Evolutionary conservation across 2,329 filamentous ascomycete genomes (phyloP), one percentile per base, ranked within the genome.

Genomic region (Diaporthe sp.): DNA sequence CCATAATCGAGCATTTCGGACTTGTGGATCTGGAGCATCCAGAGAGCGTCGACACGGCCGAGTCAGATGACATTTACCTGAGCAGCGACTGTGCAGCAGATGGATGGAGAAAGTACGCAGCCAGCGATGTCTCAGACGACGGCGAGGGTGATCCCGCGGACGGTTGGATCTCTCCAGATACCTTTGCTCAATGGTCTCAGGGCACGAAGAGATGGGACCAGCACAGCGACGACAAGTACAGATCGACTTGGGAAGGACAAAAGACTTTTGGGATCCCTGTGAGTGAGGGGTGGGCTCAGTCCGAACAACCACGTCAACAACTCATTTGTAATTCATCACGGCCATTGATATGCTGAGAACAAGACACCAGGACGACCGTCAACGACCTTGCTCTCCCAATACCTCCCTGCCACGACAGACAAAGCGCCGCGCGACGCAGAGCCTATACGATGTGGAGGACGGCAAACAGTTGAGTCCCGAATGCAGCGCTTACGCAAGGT

Each of bases 131-230:
- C 25, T 84, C 82, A 0, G 85, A 87, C 70, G 81, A 84, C 28
- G 71, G 71, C 34, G 87, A 89, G 74, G 86, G 85, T 2, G 82
- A 83, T 31, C 81, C 82, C 0, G 77, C 81, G 5, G 79, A 81
- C 5, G 83, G 81, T 1, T 83, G 83, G 1, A 84, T 89, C 39
- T 85, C 83, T 0, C 85, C 86, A 1, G 84, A 82, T 75, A 87
- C 83, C 0, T 89, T 88, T 74, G 80, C 82, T 17, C 78, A 81
- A 2, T 84, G 83, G 81, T 79, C 85, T 44, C 78, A 84, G 74
- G 85, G 84, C 70, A 81, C 81, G 51, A 76, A 81, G 76, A 79
- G 82, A 72, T 82, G 80, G 80, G 80, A 84, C 22, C 76, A 71
- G 25, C 55, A 57, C 25, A 63, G 34, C 13, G 73, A 76, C 61